Evolutionary conservation across 2,329 filamentous ascomycete genomes (phyloP), one percentile per base, ranked within the genome.

Genomic region (Hypoxylon sp.): DNA sequence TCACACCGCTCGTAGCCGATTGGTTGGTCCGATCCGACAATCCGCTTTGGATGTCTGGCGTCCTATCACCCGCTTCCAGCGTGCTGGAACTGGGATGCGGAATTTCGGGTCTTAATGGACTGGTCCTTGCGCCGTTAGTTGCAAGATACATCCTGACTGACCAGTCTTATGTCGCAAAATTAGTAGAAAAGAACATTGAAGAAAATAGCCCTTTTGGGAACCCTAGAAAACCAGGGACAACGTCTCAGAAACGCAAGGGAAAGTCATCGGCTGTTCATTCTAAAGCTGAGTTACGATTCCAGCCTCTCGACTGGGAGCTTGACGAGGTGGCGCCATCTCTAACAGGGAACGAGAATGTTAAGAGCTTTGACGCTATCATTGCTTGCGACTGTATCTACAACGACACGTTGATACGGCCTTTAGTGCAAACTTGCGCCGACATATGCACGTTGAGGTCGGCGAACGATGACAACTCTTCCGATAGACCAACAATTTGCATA

Each of bases 311-410:
- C 80, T 99, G 96, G 96, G 94, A 98, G 77, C 83, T 85, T 0
- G 86, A 88, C 67, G 79, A 85, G 51, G 84, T 90, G 8, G 86
- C 81, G 24, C 70, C 77, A 8, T 73, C 74, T 2, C 78, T 87
- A 31, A 82, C 81, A 1, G 78, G 80, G 10, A 77, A 77, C 13
- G 67, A 72, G 15, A 69, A 58, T 39, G 75, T 69, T 48, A 76
- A 73, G 75, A 85, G 86, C 63, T 91, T 96, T 72, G 92, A 97
- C 75, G 80, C 89, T 13, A 83, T 98, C 10, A 78, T 98, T 37
- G 93, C 94, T 3, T 97, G 93, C 76, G 96, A 99, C 79, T 98
- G 94, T 79, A 91, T 99, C 73, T 99, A 97, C 83, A 99, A 98
- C 80, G 93, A 97, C 72, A 88, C 92, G 2, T 86, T 98, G 2